Evolutionary conservation across 495 filamentous ascomycete species (phyloP).

Genomic region (Aspergillus baeticus): DNA sequence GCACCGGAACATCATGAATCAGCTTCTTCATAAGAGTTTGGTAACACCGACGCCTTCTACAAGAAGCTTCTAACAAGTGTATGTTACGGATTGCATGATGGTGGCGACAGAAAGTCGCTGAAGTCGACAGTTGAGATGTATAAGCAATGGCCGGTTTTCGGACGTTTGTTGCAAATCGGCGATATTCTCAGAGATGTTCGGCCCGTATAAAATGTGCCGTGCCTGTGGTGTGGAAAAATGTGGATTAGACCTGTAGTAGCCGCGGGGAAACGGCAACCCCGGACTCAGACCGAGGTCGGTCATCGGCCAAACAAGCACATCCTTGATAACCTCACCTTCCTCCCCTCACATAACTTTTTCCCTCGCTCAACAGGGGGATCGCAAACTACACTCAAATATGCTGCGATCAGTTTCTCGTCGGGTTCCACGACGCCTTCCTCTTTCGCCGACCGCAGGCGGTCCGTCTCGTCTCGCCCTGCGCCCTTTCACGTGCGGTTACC

Average conservation of each 20-base stretch:
- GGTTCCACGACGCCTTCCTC: constrained; percentile 32
- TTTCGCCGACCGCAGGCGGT: constrained; percentile 18
- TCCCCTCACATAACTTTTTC: background rate
- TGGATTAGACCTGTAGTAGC: background rate
- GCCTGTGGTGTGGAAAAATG: background rate
- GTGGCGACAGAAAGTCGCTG: background rate
- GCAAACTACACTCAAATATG: constrained; percentile 22
- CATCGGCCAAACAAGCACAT: background rate
- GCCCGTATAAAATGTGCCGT: background rate
- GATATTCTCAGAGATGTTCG: background rate
- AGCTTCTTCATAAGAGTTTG: too few species aligned
- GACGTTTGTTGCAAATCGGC: background rate
- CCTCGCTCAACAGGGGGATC: background rate
- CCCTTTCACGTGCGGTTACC: constrained; percentile 44
- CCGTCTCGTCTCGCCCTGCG: constrained; percentile 32
- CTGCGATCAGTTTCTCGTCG: constrained; percentile 37
- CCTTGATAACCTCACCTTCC: background rate
- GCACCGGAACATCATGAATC: too few species aligned
- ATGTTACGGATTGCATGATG: too few species aligned
- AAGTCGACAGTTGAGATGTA: background rate
- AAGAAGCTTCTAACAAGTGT: too few species aligned
- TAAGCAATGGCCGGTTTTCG: background rate
- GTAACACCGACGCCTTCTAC: too few species aligned
- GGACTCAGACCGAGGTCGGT: constrained; percentile 13
- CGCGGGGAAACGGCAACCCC: constrained; percentile 17